A percentile compares a stretch with the other conserved stretches of the same genome.
Conservation (phyloP, 768 basidiomycete species). For the Gymnopilus dilepis region DNA sequence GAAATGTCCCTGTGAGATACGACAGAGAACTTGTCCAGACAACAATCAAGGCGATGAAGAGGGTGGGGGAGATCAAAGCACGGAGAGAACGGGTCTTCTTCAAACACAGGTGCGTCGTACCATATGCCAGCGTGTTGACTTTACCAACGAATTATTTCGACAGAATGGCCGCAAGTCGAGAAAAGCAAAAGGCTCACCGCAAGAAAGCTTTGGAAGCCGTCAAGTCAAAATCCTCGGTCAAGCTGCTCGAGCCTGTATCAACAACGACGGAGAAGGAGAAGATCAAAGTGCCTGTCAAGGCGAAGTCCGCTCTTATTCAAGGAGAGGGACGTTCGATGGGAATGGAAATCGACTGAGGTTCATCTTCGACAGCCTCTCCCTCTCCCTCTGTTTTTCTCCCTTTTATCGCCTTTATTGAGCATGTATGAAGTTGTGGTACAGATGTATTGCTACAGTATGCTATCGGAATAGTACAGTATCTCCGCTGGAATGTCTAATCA, state of each 20-base stretch:
- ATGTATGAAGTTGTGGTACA: slow-evolving; percentile 22
- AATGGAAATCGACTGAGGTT: slow-evolving; percentile 79
- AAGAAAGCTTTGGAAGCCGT: slow-evolving; percentile 64
- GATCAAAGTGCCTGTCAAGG: slow-evolving; percentile 71
- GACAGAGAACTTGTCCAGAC: slow-evolving; percentile 92
- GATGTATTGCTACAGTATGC: slow-evolving; percentile 15
- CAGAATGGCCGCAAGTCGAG: slow-evolving; percentile 86
- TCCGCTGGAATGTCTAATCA: background rate
- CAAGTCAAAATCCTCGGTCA: slow-evolving; percentile 61
- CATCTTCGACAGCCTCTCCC: slow-evolving; percentile 4
- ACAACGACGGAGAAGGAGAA: slow-evolving; percentile 65
- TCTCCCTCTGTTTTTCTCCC: slow-evolving; percentile 10
- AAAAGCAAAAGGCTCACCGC: slow-evolving; percentile 78
- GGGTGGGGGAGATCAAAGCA: slow-evolving; percentile 89
- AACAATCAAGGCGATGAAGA: slow-evolving; percentile 96
- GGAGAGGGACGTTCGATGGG: slow-evolving; percentile 90
- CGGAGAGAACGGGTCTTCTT: slow-evolving; percentile 94
- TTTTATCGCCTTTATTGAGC: slow-evolving; percentile 20
- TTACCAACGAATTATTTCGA: slow-evolving; percentile 14
- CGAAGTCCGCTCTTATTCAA: slow-evolving; percentile 74
- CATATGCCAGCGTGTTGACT: background rate
- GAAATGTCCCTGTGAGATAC: slow-evolving; percentile 97
- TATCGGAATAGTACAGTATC: slow-evolving; percentile 6
- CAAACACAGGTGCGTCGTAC: slow-evolving; percentile 77
- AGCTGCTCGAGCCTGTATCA: slow-evolving; percentile 68